phyloP scores from a whole-genome alignment of 108 stramenopile species.

The Aurantiochytrium sp. region DNA sequence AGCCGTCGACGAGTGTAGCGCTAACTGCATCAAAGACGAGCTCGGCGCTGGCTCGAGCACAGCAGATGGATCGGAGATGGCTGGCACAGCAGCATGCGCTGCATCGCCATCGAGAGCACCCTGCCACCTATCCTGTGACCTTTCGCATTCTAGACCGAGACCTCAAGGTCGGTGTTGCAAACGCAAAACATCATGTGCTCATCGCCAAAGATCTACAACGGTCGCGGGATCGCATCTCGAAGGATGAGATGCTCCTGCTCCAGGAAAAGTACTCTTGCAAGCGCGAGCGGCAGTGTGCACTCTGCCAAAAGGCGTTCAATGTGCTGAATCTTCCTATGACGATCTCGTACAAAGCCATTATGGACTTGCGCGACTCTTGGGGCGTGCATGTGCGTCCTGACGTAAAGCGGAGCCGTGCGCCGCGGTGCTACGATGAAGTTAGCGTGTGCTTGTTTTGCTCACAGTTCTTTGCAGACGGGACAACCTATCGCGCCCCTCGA shows the following conservation, averaged over 20 bases:
- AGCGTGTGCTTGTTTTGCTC: background rate
- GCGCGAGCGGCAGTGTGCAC: background rate
- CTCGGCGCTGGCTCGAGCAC: background rate
- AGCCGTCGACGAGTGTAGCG: background rate
- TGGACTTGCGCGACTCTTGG: background rate
- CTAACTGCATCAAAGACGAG: background rate
- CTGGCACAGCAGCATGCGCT: no score
- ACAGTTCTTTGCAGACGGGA: background rate
- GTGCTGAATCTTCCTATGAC: background rate
- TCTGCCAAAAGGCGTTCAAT: background rate
- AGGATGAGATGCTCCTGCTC: background rate
- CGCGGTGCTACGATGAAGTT: background rate
- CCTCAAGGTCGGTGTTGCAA: background rate
- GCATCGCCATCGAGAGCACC: background rate
- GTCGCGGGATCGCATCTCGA: background rate
- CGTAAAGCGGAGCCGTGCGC: background rate
- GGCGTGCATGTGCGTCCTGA: background rate
- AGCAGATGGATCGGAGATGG: background rate
- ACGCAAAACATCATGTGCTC: background rate
- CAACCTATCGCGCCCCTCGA: background rate
- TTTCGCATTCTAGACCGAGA: background rate
- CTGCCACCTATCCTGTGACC: background rate
- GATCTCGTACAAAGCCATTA: slow-evolving; percentile 9
- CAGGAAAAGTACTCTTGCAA: background rate
- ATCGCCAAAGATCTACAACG: background rate